A percentile compares a stretch with the other conserved stretches of the same genome.
Evolutionary conservation across 1,284 basidiomycete species (phyloP).

Genomic region (Cutaneotrichosporon dermatis): DNA sequence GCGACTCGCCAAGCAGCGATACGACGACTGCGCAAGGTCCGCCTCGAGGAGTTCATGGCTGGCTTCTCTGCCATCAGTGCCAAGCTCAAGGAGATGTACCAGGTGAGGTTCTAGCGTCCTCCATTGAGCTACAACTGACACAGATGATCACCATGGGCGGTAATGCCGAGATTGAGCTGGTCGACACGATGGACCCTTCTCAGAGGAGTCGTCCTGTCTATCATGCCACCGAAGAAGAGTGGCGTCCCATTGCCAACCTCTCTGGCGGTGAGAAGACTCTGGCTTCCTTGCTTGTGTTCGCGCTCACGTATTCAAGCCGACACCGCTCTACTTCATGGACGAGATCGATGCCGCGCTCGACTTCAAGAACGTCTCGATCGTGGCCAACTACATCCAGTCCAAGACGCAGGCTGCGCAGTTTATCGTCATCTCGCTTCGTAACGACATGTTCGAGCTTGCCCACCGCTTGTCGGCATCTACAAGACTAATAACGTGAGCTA

Average conservation of each 20-base stretch:
- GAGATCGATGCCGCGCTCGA: constrained; percentile 96
- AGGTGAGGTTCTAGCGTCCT: constrained; percentile 56
- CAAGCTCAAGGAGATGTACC: constrained; percentile 99
- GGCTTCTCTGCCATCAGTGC: constrained; percentile 89
- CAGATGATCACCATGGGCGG: constrained; percentile 99
- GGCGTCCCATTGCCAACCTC: constrained; percentile 96
- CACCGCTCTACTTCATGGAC: constrained; percentile 98
- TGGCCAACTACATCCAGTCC: constrained; percentile 87
- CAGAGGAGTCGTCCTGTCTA: constrained; percentile 41
- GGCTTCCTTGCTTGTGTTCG: constrained; percentile 94
- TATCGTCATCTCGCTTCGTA: constrained; percentile 94
- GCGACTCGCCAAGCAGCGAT: constrained; percentile 80
- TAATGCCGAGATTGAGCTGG: constrained; percentile 94
- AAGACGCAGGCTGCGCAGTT: constrained; percentile 58
- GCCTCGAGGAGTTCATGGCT: constrained; percentile 95
- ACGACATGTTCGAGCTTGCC: constrained; percentile 94
- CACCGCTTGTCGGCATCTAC: constrained; percentile 96
- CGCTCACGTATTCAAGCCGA: constrained; percentile 92
- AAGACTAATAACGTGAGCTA: constrained; percentile 63
- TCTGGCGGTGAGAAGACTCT: constrained; percentile 98
- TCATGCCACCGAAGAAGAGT: constrained; percentile 99
- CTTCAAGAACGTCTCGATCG: constrained; percentile 97
- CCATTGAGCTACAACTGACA: not conserved
- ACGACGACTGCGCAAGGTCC: constrained; percentile 83
- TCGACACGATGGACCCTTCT: constrained; percentile 85